Conservation (phyloP, 495 filamentous ascomycete genomes). For the Daldinia concentrica region DNA sequence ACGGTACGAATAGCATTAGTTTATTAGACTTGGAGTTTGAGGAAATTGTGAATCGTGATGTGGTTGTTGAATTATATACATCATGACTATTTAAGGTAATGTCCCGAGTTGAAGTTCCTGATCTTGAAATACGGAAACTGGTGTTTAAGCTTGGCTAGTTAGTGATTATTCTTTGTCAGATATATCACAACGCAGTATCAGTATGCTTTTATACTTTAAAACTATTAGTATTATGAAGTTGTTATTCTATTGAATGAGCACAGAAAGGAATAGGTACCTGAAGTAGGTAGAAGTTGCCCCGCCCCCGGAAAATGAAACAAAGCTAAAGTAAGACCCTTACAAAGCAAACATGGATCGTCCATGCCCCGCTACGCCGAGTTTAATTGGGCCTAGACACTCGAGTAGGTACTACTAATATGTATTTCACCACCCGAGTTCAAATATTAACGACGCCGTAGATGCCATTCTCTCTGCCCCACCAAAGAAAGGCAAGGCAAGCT, state of each 20-base stretch:
- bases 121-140: too few relatives aligned
- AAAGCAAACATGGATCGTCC: neutral
- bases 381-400: constrained; percentile 2
- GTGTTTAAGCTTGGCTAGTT: too few relatives aligned
- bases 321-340: neutral
- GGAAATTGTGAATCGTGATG: too few relatives aligned
- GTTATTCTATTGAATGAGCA: too few relatives aligned
- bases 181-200: too few relatives aligned
- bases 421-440: neutral
- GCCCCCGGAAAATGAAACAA: constrained; percentile 4
- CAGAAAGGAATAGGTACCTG: neutral
- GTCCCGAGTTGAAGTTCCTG: too few relatives aligned
- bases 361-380: constrained; percentile 15
- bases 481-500: neutral
- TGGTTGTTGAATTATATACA: too few relatives aligned
- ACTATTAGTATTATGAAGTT: too few relatives aligned
- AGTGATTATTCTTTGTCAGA: too few relatives aligned
- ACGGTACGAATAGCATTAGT: neutral
- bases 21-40: neutral
- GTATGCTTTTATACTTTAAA: too few relatives aligned
- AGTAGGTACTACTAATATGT: neutral
- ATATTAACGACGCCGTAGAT: neutral
- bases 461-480: constrained; percentile 13
- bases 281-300: neutral
- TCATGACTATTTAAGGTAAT: too few relatives aligned